Percentiles rank a stretch among this genome's conserved stretches.
These are phyloP conservation scores for Coelastrella sp. DNA, from an alignment of 139 green algal species.

Conservation along the genomic window DNA sequence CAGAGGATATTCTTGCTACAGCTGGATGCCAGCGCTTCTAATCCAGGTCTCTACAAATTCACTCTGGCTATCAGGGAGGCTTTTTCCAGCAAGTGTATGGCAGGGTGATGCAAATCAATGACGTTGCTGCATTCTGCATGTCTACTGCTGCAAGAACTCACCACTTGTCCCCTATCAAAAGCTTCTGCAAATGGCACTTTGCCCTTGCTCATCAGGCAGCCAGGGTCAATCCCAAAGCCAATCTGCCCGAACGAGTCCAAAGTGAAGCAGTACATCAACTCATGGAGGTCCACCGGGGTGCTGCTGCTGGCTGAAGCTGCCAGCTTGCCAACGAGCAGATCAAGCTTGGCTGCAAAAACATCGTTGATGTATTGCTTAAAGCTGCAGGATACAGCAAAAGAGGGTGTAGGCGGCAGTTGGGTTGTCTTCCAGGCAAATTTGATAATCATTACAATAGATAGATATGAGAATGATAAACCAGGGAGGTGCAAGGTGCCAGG, in stretches of 20 bases:
- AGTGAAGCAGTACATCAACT: conserved; percentile 53
- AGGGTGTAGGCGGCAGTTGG: too few species aligned
- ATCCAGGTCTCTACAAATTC: too few species aligned
- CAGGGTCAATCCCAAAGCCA: conserved; percentile 40
- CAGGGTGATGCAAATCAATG: too few species aligned
- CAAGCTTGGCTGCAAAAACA: conserved; percentile 32
- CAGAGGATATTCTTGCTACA: too few species aligned
- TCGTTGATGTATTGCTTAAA: conserved; percentile 41
- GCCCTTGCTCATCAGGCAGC: conserved; percentile 16
- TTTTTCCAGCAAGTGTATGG: too few species aligned
- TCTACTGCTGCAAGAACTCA: background rate
- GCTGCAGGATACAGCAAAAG: conserved; percentile 10
- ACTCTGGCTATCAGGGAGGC: too few species aligned
- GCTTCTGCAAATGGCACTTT: conserved; percentile 46
- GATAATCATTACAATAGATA: too few species aligned
- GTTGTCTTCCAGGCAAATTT: too few species aligned
- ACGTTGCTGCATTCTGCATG: too few species aligned
- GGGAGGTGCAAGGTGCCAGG: too few species aligned
- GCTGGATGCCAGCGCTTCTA: too few species aligned
- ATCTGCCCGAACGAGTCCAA: conserved; percentile 44
- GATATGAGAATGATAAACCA: too few species aligned
- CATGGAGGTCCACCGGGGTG: conserved; percentile 40
- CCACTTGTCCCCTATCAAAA: conserved; percentile 47
- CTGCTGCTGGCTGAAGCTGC: background rate
- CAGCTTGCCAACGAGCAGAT: background rate